These are phyloP conservation scores for Jimgerdemannia flammicorona DNA, from an alignment of 192 early-diverging fungal species.

Conservation along the genomic window DNA sequence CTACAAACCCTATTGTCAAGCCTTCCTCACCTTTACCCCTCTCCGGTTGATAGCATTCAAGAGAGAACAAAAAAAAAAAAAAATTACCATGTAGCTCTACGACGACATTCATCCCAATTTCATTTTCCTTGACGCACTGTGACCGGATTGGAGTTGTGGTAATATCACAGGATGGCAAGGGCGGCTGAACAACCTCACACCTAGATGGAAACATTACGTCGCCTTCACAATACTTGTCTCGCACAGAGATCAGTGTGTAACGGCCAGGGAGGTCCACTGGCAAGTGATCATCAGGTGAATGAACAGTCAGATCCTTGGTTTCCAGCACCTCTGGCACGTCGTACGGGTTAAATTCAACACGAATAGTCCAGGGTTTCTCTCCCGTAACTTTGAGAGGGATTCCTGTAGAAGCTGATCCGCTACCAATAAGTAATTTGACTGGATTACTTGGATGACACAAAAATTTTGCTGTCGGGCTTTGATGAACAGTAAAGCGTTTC, in stretches of 20 bases:
- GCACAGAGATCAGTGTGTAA: conserved; percentile 28
- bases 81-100: conserved; percentile 16
- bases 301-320: background rate
- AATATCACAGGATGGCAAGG: conserved; percentile 19
- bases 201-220: conserved; percentile 25
- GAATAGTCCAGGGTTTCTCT: conserved; percentile 17
- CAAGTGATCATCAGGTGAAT: conserved; percentile 8
- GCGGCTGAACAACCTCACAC: conserved; percentile 31
- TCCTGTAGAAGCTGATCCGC: background rate
- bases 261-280: conserved; percentile 22
- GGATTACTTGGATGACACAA: conserved; percentile 17
- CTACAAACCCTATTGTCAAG: too few species aligned
- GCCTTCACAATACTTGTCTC: conserved; percentile 29
- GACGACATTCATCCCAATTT: conserved; percentile 31
- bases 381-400: conserved; percentile 22
- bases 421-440: conserved; percentile 20
- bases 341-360: conserved; percentile 7
- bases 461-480: conserved; percentile 28
- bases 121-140: conserved; percentile 26
- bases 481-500: conserved; percentile 18
- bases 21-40: too few species aligned
- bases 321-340: background rate
- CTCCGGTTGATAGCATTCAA: too few species aligned
- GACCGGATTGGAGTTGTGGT: conserved; percentile 26
- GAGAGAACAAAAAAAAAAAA: too few species aligned